Evolutionary conservation across 441 rosid species (phyloP).

Genomic region (Raphanus hybrid): DNA sequence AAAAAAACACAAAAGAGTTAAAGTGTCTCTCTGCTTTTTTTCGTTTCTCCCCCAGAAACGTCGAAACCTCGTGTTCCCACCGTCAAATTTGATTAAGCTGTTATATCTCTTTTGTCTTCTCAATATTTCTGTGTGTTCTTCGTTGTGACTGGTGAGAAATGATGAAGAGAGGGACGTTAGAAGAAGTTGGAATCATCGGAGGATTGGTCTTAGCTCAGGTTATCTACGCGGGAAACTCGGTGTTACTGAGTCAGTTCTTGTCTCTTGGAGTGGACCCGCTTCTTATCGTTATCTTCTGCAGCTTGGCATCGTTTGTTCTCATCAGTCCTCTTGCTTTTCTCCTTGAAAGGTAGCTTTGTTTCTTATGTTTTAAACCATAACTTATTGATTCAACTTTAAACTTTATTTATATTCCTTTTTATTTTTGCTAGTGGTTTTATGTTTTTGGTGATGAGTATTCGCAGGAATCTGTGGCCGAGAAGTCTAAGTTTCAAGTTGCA

Average conservation of each 20-base stretch:
- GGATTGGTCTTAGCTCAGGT: conserved; percentile 71
- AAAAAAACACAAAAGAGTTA: background rate
- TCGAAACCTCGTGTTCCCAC: conserved; percentile 13
- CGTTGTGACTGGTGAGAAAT: background rate
- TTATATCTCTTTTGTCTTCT: background rate
- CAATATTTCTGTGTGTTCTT: background rate
- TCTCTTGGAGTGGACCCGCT: conserved; percentile 70
- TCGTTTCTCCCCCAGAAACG: conserved; percentile 8
- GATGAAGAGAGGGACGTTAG: conserved; percentile 46
- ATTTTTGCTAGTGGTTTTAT: background rate
- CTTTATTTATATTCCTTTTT: background rate
- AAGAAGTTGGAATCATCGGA: conserved; percentile 58
- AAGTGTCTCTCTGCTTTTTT: conserved; percentile 13
- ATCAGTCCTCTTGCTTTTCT: conserved; percentile 67
- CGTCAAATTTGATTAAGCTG: conserved; percentile 21
- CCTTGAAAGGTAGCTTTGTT: conserved; percentile 65
- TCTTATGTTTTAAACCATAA: background rate
- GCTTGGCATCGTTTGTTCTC: conserved; percentile 67
- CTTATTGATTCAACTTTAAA: background rate
- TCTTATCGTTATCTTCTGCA: conserved; percentile 61
- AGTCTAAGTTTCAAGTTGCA: conserved; percentile 56
- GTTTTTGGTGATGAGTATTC: conserved; percentile 24
- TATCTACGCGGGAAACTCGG: conserved; percentile 63
- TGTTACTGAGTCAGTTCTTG: conserved; percentile 69
- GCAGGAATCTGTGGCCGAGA: conserved; percentile 78